These are phyloP conservation scores for Pseudogymnoascus pannorum DNA, from an alignment of 2,329 filamentous ascomycete genomes.

Conservation along the genomic window DNA sequence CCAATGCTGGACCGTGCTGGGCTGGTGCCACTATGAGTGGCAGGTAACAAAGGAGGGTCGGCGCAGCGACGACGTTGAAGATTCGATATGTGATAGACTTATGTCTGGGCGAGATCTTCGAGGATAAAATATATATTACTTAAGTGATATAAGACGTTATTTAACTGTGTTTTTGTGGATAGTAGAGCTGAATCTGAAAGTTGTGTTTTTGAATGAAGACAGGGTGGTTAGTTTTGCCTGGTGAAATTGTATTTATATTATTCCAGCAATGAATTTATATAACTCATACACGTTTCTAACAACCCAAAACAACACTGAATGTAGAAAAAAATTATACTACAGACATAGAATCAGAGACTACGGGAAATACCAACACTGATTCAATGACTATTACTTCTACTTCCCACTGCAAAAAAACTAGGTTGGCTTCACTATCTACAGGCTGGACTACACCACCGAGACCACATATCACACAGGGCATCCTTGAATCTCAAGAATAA, in stretches of 20 bases:
- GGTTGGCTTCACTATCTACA: neutral
- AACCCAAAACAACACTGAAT: neutral
- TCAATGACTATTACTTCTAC: no score
- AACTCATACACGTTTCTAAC: neutral
- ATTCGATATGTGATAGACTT: neutral
- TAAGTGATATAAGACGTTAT: neutral
- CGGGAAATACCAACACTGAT: no score
- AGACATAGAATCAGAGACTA: neutral
- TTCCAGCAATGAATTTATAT: neutral
- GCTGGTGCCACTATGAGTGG: neutral
- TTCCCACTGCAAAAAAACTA: no score
- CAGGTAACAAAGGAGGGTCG: neutral
- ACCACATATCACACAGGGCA: neutral
- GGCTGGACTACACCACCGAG: neutral
- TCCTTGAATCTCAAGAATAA: neutral
- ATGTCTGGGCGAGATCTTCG: neutral
- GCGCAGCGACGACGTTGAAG: neutral
- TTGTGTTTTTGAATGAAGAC: neutral
- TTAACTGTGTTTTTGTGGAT: neutral
- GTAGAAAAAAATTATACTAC: neutral
- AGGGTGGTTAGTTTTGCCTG: neutral
- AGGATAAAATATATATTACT: neutral
- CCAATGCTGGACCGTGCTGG: neutral
- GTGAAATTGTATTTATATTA: neutral
- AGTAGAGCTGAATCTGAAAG: neutral